Evolutionary conservation across 2,329 filamentous ascomycete genomes (phyloP).

Genomic region (Pezicula neosporulosa): DNA sequence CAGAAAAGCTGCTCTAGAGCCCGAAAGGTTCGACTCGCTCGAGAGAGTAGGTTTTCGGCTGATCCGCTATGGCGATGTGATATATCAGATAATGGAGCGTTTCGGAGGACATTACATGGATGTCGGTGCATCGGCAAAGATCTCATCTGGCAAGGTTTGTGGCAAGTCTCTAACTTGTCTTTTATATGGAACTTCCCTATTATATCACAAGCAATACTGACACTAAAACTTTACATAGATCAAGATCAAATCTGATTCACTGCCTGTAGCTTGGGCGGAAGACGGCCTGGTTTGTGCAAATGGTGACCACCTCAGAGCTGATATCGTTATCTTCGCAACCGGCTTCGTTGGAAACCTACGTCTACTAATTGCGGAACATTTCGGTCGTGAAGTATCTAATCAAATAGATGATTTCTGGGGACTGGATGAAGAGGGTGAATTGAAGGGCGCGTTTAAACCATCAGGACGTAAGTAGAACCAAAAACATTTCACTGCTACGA

Average conservation of each 20-base stretch:
- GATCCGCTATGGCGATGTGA: slow-evolving; percentile 51
- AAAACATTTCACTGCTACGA: too few species aligned
- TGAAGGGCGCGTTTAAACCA: slow-evolving; percentile 21
- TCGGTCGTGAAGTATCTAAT: slow-evolving; percentile 46
- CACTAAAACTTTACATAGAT: slow-evolving; percentile 5
- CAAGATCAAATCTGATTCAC: slow-evolving; percentile 13
- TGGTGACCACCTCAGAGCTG: slow-evolving; percentile 42
- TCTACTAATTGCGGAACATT: slow-evolving; percentile 40
- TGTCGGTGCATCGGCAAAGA: slow-evolving; percentile 46
- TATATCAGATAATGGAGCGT: slow-evolving; percentile 51
- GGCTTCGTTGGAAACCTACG: slow-evolving; percentile 49
- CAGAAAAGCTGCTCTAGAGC: slow-evolving; percentile 3
- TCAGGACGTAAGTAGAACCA: slow-evolving; percentile 9
- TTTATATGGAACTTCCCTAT: neutral
- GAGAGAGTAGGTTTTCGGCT: slow-evolving; percentile 52
- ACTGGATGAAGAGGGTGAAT: slow-evolving; percentile 42
- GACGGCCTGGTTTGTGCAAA: slow-evolving; percentile 34
- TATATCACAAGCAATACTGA: too few species aligned
- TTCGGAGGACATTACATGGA: slow-evolving; percentile 57
- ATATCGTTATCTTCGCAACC: slow-evolving; percentile 45
- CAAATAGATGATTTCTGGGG: slow-evolving; percentile 43
- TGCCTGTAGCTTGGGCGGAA: slow-evolving; percentile 3
- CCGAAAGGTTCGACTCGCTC: slow-evolving; percentile 41
- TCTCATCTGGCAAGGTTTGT: slow-evolving; percentile 45
- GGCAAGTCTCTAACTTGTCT: slow-evolving; percentile 20